Evolutionary conservation across 345 rosid species (phyloP).

Genomic region (Pistacia atlantica): DNA sequence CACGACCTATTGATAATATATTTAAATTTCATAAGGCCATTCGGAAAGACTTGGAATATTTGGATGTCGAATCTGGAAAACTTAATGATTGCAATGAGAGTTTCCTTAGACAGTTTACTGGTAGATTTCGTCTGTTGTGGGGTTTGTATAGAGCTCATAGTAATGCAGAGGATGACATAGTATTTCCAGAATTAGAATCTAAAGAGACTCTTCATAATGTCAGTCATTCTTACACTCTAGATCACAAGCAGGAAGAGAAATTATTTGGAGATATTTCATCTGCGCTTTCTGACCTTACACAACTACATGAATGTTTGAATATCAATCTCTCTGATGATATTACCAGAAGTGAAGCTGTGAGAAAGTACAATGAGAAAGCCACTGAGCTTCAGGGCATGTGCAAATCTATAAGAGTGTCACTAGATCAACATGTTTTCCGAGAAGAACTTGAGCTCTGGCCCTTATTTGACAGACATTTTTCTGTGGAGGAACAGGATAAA

Average conservation of each 20-base stretch:
- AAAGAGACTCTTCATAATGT: slow-evolving; percentile 65
- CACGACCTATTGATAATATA: slow-evolving; percentile 62
- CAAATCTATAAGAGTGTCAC: slow-evolving; percentile 56
- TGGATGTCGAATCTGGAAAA: slow-evolving; percentile 63
- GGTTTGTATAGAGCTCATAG: slow-evolving; percentile 67
- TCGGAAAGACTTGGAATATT: slow-evolving; percentile 61
- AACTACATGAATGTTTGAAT: slow-evolving; percentile 40
- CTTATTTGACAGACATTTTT: slow-evolving; percentile 58
- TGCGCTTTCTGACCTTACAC: slow-evolving; percentile 48
- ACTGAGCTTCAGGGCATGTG: slow-evolving; percentile 69
- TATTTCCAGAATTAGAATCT: slow-evolving; percentile 64
- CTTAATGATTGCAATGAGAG: slow-evolving; percentile 51
- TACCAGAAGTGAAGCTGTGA: slow-evolving; percentile 24
- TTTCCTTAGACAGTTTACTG: slow-evolving; percentile 57
- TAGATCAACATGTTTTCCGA: slow-evolving; percentile 59
- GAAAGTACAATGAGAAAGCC: slow-evolving; percentile 48
- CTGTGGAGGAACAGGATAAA: slow-evolving; percentile 65
- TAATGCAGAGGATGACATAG: slow-evolving; percentile 70
- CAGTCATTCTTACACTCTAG: slow-evolving; percentile 64
- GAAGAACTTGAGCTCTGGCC: slow-evolving; percentile 76
- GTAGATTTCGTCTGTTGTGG: slow-evolving; percentile 62
- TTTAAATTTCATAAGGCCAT: slow-evolving; percentile 69
- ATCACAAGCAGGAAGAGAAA: slow-evolving; percentile 64
- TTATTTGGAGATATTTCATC: slow-evolving; percentile 60
- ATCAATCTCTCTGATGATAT: slow-evolving; percentile 17